Evolutionary conservation across 257 asterid genomes (phyloP).

Genomic region (Capsicum baccatum): DNA sequence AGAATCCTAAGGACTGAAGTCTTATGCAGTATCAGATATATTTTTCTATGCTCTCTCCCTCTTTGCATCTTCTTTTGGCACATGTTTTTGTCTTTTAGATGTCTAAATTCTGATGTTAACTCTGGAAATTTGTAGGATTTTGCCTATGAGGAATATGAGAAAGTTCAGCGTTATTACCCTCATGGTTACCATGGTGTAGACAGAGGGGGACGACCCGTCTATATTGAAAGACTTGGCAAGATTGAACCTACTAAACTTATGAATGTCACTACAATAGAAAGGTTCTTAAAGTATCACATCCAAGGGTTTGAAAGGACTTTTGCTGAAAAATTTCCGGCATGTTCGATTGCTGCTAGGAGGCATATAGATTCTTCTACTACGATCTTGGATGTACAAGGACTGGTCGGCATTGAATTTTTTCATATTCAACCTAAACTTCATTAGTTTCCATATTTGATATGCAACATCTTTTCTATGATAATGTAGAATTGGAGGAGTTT

Average conservation of each 20-base stretch:
- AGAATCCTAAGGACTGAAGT: conserved; percentile 8
- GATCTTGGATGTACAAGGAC: conserved; percentile 88
- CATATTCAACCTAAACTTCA: conserved; percentile 2
- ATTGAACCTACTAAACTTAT: conserved; percentile 79
- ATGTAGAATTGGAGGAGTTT: conserved; percentile 96
- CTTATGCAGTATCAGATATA: background rate
- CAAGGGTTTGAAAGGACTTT: conserved; percentile 90
- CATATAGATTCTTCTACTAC: conserved; percentile 86
- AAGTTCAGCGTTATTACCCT: conserved; percentile 81
- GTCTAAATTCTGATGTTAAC: conserved; percentile 24
- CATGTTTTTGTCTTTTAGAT: conserved; percentile 33
- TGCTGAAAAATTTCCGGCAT: conserved; percentile 86
- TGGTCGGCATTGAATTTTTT: conserved; percentile 63
- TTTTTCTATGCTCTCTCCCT: background rate
- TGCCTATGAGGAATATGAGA: conserved; percentile 77
- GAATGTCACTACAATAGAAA: conserved; percentile 83
- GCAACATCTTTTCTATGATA: conserved; percentile 26
- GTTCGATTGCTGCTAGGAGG: conserved; percentile 87
- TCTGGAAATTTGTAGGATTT: conserved; percentile 66
- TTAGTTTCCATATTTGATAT: background rate
- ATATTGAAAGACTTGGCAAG: conserved; percentile 95
- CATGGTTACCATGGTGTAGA: conserved; percentile 98
- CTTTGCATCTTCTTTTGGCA: conserved; percentile 12
- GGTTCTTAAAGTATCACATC: conserved; percentile 89
- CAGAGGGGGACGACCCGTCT: conserved; percentile 89